Base-by-base conservation (phyloP, 2,329 filamentous ascomycete genomes). In the Colletotrichum salicis region DNA sequence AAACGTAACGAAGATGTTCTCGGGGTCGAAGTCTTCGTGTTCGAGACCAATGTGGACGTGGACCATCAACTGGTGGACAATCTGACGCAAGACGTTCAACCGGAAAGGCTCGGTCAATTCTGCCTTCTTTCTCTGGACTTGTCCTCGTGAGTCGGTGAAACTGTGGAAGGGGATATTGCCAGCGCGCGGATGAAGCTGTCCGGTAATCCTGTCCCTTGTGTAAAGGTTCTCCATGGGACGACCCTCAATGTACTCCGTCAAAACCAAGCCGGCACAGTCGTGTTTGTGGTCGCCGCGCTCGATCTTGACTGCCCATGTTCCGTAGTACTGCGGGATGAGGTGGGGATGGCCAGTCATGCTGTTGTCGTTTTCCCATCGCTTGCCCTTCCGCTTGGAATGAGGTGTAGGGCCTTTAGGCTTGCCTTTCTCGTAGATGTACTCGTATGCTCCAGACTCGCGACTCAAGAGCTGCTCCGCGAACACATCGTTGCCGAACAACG, bases 321-420 rank as follows among this genome's bases (percentile, higher is more conserved):
- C 65, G 29, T 63, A 68, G 51, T 56, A 68, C 27, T 68, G 45
- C 3, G 65, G 48, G 27, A 15, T 22, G n/a, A 63, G 10, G 0
- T 68, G 35, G 8, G 58, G 51, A 11, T 54, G 22, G 2, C 58
- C 65, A 5, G 65, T 68, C 31, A 62, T 41, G 15, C 13, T 41
- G 37, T 41, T 41, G 13, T 15, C 15, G 13, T 13, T 41, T 41
- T 41, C 37, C 37, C 15, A 15, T 15, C 7, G 15, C 37, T 41
- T 41, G 37, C 37, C 13, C 37, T 41, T 41, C 15, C 13, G 24
- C 24, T 27, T 27, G 24, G 24, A 27, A 27, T 27, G 24, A 27
- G 24, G 12, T 41, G 37, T 5, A 41, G 37, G 6, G 6, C 11
- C 13, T 41, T 19, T 4, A 10, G 37, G 37, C 37, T 41, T 41